phyloP scores from a whole-genome alignment of 1,139 yeast species.

The Yamadazyma mexicana region DNA sequence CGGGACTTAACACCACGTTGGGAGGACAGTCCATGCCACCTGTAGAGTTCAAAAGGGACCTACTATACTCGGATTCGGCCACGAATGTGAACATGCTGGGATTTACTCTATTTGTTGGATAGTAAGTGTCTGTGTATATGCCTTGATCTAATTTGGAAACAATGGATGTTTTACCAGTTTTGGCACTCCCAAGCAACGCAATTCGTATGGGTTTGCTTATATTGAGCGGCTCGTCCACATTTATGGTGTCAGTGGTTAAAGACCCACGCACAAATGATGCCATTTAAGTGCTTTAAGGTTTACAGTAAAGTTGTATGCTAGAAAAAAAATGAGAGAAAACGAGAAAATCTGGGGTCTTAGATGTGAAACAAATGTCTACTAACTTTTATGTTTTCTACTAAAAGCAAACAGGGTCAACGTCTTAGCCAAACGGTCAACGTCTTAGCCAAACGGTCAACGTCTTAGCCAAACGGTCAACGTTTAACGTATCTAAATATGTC shows the following conservation, averaged over 20 bases:
- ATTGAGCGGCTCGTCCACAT: conserved; percentile 22
- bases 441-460: no score
- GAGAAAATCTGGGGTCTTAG: conserved; percentile 2
- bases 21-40: conserved; percentile 2
- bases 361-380: no score
- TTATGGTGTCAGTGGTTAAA: conserved; percentile 10
- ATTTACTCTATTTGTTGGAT: conserved; percentile 60
- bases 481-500: no score
- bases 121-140: conserved; percentile 55
- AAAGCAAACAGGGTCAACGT: no score
- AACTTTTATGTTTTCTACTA: no score
- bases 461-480: no score
- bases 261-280: conserved; percentile 13
- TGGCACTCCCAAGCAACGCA: conserved; percentile 58
- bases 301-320: no score
- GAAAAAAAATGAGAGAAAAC: conserved; percentile 1
- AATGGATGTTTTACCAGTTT: conserved; percentile 51
- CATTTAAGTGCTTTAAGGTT: no score
- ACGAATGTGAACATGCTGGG: conserved; percentile 56
- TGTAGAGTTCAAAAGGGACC: conserved; percentile 7
- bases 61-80: conserved; percentile 42
- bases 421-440: no score
- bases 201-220: conserved; percentile 46
- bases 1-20: conserved; percentile 28
- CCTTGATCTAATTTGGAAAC: conserved; percentile 52